Base-by-base conservation (phyloP, 2,329 filamentous ascomycete species). In the Dactylella cylindrospora region DNA sequence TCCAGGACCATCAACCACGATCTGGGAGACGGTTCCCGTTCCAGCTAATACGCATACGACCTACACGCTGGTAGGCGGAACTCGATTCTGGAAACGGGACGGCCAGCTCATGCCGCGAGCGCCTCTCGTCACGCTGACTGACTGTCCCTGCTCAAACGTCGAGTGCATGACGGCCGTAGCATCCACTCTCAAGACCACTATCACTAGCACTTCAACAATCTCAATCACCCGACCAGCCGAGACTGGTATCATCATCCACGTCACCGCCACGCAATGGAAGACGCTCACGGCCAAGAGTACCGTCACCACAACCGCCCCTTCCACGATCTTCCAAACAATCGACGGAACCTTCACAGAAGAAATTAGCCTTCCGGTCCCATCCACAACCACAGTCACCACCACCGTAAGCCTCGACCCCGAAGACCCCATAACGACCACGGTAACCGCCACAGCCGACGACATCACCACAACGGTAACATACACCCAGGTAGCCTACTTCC, bases 81-180 rank as follows among this genome's bases (percentile, higher is more conserved):
- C 31, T n/a, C 3, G 33, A 3, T 54, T 54, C 22, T 54, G 50
- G 50, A 45, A 45, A 13, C 50, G 50, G 10, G 32, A 45, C 20
- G 32, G 32, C n/a, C 15, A 17, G 17, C 26, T 54, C 4, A 17
- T 54, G 23, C 22, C 31, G 9, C 32, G 50, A 38, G 50, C 29
- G 3, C 49, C 49, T n/a, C 32, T 38, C 13, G 26, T 45, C 19
- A 54, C 50, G 2, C 10, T 20, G 8, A 39, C 38, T 2, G 50
- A 54, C 19, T 54, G 40, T n/a, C 19, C 35, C 12, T 54, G 40
- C 15, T 25, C 32, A 12, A 54, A 54, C 26, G 40, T 45, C 12
- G 39, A 45, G 29, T 54, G 50, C 32, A 54, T 54, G 40, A 54
- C 50, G 4, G 50, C 50, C 7, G 50, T 54, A 3, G 40, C 40